phyloP scores from a whole-genome alignment of 139 green algal genomes.

The Chlamydomonas urium region DNA sequence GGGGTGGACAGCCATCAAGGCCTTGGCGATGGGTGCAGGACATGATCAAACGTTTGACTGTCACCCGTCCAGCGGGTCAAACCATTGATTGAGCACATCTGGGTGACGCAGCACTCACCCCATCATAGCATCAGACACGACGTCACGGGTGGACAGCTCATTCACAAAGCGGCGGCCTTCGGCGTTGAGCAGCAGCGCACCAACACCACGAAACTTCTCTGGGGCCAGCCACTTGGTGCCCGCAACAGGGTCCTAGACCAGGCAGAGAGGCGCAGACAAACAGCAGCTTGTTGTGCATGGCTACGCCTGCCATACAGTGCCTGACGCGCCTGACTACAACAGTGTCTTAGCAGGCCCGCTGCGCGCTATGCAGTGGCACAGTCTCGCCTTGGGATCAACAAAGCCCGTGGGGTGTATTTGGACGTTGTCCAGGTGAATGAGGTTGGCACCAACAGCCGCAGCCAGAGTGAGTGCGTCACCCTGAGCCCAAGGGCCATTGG shows the following conservation, averaged over 20 bases:
- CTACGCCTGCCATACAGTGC: too few species aligned
- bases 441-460: conserved; percentile 22
- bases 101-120: background rate
- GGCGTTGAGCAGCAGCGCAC: conserved; percentile 52
- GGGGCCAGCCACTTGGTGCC: conserved; percentile 65
- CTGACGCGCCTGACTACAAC: too few species aligned
- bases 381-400: conserved; percentile 9
- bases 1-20: background rate
- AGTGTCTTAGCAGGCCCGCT: too few species aligned
- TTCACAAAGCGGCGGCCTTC: conserved; percentile 66
- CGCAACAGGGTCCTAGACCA: conserved; percentile 32
- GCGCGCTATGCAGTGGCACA: too few species aligned
- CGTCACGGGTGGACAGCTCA: conserved; percentile 65
- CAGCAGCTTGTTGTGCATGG: too few species aligned
- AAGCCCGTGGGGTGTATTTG: conserved; percentile 68
- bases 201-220: conserved; percentile 72
- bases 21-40: background rate
- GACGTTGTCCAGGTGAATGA: conserved; percentile 64
- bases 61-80: too few species aligned
- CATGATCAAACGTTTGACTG: too few species aligned
- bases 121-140: conserved; percentile 48
- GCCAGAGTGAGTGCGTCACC: conserved; percentile 59
- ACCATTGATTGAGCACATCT: conserved; percentile 6
- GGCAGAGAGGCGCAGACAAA: too few species aligned
- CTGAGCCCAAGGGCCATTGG: conserved; percentile 66